These are phyloP conservation scores for Nakazawaea populi DNA, from an alignment of 805 yeast genomes.

Conservation along the genomic window DNA sequence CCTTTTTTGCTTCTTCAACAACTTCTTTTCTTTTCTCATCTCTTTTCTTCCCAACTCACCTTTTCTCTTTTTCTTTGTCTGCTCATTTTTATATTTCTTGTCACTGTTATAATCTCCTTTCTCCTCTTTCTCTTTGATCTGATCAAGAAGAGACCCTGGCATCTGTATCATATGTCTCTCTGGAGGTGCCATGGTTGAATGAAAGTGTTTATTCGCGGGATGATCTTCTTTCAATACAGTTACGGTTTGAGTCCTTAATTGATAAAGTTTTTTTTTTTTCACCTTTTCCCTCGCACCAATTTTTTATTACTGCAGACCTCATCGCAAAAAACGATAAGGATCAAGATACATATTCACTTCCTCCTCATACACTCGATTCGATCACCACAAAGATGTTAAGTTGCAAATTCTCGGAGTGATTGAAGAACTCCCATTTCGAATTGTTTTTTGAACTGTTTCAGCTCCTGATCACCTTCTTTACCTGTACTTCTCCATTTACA, in stretches of 20 bases:
- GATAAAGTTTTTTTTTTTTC: neutral
- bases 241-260: neutral
- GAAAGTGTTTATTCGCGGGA: neutral
- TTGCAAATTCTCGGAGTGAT: neutral
- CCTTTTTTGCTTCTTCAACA: constrained; percentile 25
- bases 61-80: constrained; percentile 20
- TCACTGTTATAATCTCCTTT: constrained; percentile 29
- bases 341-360: no score
- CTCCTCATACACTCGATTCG: neutral
- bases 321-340: neutral
- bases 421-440: no score
- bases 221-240: no score
- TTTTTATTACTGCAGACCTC: neutral
- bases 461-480: neutral
- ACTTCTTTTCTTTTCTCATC: constrained; percentile 30
- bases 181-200: neutral
- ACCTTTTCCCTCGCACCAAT: neutral
- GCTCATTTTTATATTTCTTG: constrained; percentile 17
- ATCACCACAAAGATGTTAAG: neutral
- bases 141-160: constrained; percentile 37
- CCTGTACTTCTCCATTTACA: neutral
- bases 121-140: constrained; percentile 29
- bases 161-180: constrained; percentile 29
- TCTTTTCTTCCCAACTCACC: constrained; percentile 27
- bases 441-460: no score